phyloP scores from a whole-genome alignment of 495 filamentous ascomycete genomes.

The Cercophora newfieldiana region DNA sequence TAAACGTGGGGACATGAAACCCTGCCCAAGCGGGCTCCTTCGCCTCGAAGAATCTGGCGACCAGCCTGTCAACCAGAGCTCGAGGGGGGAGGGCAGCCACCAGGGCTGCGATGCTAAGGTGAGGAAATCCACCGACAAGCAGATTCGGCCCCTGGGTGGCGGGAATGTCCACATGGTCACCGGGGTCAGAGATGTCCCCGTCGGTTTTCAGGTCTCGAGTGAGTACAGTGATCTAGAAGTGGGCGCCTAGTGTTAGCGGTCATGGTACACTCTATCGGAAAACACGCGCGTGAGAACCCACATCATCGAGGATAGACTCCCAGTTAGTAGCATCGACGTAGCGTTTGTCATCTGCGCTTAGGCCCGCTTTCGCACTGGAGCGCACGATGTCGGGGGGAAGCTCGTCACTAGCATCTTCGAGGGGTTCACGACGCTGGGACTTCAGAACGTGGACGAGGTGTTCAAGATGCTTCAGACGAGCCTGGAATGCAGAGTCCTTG shows the following conservation, averaged over 20 bases:
- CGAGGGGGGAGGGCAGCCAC: slow-evolving; percentile 48
- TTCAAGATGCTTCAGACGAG: slow-evolving; percentile 53
- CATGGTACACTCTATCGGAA: background rate
- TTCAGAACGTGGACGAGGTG: slow-evolving; percentile 51
- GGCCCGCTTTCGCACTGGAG: slow-evolving; percentile 27
- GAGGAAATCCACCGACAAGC: slow-evolving; percentile 41
- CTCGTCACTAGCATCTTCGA: slow-evolving; percentile 14
- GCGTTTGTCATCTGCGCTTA: slow-evolving; percentile 40
- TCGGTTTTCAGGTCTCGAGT: slow-evolving; percentile 24
- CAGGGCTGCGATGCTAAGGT: slow-evolving; percentile 35
- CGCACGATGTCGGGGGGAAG: slow-evolving; percentile 1
- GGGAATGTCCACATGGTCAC: slow-evolving; percentile 27
- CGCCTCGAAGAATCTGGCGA: slow-evolving; percentile 48
- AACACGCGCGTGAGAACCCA: slow-evolving; percentile 24
- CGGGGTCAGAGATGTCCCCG: slow-evolving; percentile 28
- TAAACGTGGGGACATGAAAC: slow-evolving; percentile 49
- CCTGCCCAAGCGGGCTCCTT: slow-evolving; percentile 44
- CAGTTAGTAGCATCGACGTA: slow-evolving; percentile 54
- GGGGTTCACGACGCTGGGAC: slow-evolving; percentile 29
- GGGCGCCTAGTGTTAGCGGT: too few species aligned
- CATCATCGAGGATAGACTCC: slow-evolving; percentile 54
- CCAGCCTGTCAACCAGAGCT: slow-evolving; percentile 43
- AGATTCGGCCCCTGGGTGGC: slow-evolving; percentile 37
- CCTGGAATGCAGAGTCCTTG: slow-evolving; percentile 43
- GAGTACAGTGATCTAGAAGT: slow-evolving; percentile 32